Base-by-base conservation (phyloP, 768 basidiomycete genomes). In the Crucibulum laeve region DNA sequence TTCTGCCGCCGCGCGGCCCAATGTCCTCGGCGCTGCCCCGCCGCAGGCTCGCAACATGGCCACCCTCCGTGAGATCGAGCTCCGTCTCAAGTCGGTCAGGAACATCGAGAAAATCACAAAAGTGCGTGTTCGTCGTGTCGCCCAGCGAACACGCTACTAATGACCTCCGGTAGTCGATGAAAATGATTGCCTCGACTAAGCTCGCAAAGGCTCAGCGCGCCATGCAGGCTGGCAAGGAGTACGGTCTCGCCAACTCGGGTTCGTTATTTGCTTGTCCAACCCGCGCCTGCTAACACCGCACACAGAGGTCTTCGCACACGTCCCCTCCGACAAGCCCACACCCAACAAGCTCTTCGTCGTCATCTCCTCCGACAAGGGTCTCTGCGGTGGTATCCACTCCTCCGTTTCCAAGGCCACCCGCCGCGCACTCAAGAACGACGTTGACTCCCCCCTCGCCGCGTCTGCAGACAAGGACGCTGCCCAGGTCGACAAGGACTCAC, bases 101-200 rank as follows among this genome's bases (percentile, higher is more conserved):
- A 96, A 96, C 74, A 95, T 95, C 64, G 91, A 96, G 80, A 98
- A 98, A 88, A 97, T 99, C 74, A 97, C 95, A 48, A 95, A 96
- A 77, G 94, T 91, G 51, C 51, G 77, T 54, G 25, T 47, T 38
- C 44, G 47, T 30, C 43, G 59, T 59, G 64, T 61, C 47, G 61
- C 36, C 11, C 19, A 21, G 15, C n/a, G 11, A 10, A 13, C n/a
- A 15, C 19, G 13, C 36, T 10, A 11, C 3, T 18, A 37, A 11
- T 32, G 10, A n/a, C 35, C 18, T n/a, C 28, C 28, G 28, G 11
- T 58, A 93, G 88, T 91, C 92, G 39, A 95, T 96, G 91, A 95
- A 96, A 79, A 94, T 99, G 82, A 95, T 97, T 76, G 95, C 94
- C 45, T 97, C 95, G 40, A 95, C 94, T 41, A 93, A 94, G 67